Conservation (phyloP, 1,284 basidiomycete genomes). For the Melanopsichium pennsylvanicum region DNA sequence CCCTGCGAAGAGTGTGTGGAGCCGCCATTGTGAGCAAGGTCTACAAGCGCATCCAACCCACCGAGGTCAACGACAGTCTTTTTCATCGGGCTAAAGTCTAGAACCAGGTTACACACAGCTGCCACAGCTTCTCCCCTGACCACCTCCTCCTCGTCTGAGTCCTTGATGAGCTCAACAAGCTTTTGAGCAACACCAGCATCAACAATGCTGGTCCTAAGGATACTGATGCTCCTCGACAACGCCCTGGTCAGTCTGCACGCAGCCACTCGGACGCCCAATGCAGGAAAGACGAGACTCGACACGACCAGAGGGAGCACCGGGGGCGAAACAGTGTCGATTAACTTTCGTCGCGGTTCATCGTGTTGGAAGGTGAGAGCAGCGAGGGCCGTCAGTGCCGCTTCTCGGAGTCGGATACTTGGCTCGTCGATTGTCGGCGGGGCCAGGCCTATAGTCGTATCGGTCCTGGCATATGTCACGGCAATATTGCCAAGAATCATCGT, state of each 20-base stretch:
- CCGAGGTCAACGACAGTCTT: conserved; percentile 47
- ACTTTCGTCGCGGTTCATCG: conserved; percentile 51
- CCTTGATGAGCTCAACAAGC: conserved; percentile 49
- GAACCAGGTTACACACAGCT: conserved; percentile 58
- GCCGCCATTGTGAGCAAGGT: conserved; percentile 26
- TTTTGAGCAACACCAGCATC: conserved; percentile 57
- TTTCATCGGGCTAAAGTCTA: conserved; percentile 62
- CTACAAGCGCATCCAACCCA: conserved; percentile 45
- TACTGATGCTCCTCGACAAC: conserved; percentile 54
- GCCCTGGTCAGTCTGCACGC: conserved; percentile 55
- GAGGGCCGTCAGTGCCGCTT: conserved; percentile 52
- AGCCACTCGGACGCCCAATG: conserved; percentile 57
- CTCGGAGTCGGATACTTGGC: conserved; percentile 46
- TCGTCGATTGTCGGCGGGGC: conserved; percentile 44
- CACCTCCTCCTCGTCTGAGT: conserved; percentile 39
- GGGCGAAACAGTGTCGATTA: conserved; percentile 50
- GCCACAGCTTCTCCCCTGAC: conserved; percentile 55
- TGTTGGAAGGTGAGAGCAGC: conserved; percentile 52
- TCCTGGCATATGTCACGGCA: conserved; percentile 6
- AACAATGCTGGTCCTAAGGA: conserved; percentile 57
- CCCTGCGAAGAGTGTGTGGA: neutral
- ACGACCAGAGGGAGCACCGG: conserved; percentile 50
- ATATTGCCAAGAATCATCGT: conserved; percentile 15
- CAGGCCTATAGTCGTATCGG: conserved; percentile 20
- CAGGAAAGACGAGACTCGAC: conserved; percentile 37